Evolutionary conservation across 768 basidiomycete species (phyloP).

Genomic region (Russula griseocarnosa): DNA sequence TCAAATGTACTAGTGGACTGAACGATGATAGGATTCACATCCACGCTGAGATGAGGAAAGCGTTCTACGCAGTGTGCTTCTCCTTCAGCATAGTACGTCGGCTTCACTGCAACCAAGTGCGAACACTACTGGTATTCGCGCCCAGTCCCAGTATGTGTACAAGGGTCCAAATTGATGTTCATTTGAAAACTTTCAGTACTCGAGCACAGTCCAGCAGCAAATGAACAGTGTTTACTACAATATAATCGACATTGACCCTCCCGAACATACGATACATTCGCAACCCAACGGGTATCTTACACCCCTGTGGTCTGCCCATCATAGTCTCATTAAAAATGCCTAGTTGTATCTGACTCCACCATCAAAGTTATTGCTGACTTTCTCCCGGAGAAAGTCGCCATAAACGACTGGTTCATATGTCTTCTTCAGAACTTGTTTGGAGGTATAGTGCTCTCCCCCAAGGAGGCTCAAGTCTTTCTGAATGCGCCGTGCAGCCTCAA

Average conservation of each 20-base stretch:
- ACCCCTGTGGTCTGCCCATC: too few relatives aligned
- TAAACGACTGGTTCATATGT: slow-evolving; percentile 55
- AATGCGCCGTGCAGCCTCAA: slow-evolving; percentile 55
- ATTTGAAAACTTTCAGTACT: not conserved
- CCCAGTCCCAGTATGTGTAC: too few relatives aligned
- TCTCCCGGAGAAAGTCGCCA: slow-evolving; percentile 70
- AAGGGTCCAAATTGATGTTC: too few relatives aligned
- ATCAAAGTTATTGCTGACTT: slow-evolving; percentile 72
- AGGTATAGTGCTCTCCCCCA: slow-evolving; percentile 26
- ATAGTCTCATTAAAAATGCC: not conserved
- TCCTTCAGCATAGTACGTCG: too few relatives aligned
- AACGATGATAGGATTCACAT: too few relatives aligned
- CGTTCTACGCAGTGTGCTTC: too few relatives aligned
- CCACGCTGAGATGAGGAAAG: too few relatives aligned
- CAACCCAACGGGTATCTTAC: too few relatives aligned
- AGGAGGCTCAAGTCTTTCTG: slow-evolving; percentile 32
- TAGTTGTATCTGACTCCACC: slow-evolving; percentile 37
- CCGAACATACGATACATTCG: not conserved
- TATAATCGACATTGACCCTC: not conserved
- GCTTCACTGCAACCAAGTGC: too few relatives aligned
- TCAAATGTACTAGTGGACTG: too few relatives aligned
- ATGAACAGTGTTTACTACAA: not conserved
- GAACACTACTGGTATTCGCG: too few relatives aligned
- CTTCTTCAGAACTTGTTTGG: slow-evolving; percentile 30
- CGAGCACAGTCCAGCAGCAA: not conserved